Conservation (phyloP, 2,329 filamentous ascomycete genomes). For the Polytolypa hystricis region DNA sequence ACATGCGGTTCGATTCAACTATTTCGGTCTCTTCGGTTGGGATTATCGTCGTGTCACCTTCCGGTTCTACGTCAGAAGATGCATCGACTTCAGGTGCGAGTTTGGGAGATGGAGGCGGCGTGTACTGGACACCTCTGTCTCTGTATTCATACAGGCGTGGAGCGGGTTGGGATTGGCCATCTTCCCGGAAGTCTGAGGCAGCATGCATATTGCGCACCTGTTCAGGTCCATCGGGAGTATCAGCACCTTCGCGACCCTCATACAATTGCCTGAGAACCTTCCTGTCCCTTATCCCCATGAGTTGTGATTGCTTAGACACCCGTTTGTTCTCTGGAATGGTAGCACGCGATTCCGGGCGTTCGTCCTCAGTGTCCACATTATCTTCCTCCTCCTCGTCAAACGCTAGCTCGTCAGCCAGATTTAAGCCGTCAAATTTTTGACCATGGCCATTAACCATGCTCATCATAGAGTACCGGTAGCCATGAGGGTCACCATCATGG, state of each 20-base stretch:
- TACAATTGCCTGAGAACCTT: constrained; percentile 36
- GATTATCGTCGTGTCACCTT: constrained; percentile 41
- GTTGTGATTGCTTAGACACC: constrained; percentile 29
- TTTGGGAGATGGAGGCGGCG: constrained; percentile 64
- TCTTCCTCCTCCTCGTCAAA: constrained; percentile 67
- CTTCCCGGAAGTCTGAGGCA: constrained; percentile 34
- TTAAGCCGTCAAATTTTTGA: constrained; percentile 54
- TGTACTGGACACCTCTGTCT: constrained; percentile 71
- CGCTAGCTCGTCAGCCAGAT: constrained; percentile 80
- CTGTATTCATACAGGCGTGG: constrained; percentile 48
- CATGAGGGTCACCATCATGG: constrained; percentile 38
- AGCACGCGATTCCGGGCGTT: constrained; percentile 45
- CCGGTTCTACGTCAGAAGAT: constrained; percentile 4
- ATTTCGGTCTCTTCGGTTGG: constrained; percentile 65
- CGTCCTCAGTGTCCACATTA: constrained; percentile 51
- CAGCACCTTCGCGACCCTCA: constrained; percentile 21
- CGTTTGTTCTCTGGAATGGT: constrained; percentile 34
- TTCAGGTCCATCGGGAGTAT: constrained; percentile 13
- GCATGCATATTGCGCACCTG: constrained; percentile 7
- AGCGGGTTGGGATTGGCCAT: constrained; percentile 26
- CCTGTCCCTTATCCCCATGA: constrained; percentile 30
- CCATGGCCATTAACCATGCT: constrained; percentile 45
- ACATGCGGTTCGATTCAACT: constrained; percentile 28
- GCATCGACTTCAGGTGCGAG: constrained; percentile 13
- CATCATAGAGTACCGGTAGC: constrained; percentile 62